Conservation (phyloP, 2,329 filamentous ascomycete genomes). For the Tolypocladium album region DNA sequence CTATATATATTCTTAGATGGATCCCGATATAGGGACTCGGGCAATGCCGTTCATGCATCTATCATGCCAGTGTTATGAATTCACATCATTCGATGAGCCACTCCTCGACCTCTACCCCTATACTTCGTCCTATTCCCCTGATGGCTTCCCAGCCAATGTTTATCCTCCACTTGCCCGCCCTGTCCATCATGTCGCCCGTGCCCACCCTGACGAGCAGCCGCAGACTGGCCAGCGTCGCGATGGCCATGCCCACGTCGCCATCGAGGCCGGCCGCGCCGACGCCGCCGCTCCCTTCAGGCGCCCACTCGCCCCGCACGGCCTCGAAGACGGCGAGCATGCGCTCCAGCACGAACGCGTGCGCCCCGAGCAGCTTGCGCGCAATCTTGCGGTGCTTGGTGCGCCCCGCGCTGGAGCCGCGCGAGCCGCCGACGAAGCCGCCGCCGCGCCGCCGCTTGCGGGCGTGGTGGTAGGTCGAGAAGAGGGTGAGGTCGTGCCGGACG, state of each 20-base stretch:
- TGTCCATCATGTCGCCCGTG: conserved; percentile 53
- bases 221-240: conserved; percentile 64
- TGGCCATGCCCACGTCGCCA: conserved; percentile 49
- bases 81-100: conserved; percentile 53
- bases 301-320: conserved; percentile 50
- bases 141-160: conserved; percentile 73
- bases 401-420: conserved; percentile 9
- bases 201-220: conserved; percentile 57
- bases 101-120: conserved; percentile 71
- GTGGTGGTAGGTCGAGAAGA: conserved; percentile 64
- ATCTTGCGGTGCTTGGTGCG: conserved; percentile 57
- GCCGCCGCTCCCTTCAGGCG: conserved; percentile 16
- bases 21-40: background rate
- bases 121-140: conserved; percentile 55
- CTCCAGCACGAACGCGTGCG: conserved; percentile 68
- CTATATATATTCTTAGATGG: background rate
- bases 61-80: background rate
- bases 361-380: conserved; percentile 64
- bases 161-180: conserved; percentile 64
- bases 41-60: background rate
- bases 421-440: conserved; percentile 26
- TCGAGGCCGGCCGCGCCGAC: conserved; percentile 28
- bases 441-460: conserved; percentile 38
- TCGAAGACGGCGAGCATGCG: conserved; percentile 69
- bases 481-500: conserved; percentile 57